Percentiles rank a stretch among this genome's conserved stretches.
Conservation (phyloP, 768 basidiomycete species). For the Macrolepiota albuminosa region DNA sequence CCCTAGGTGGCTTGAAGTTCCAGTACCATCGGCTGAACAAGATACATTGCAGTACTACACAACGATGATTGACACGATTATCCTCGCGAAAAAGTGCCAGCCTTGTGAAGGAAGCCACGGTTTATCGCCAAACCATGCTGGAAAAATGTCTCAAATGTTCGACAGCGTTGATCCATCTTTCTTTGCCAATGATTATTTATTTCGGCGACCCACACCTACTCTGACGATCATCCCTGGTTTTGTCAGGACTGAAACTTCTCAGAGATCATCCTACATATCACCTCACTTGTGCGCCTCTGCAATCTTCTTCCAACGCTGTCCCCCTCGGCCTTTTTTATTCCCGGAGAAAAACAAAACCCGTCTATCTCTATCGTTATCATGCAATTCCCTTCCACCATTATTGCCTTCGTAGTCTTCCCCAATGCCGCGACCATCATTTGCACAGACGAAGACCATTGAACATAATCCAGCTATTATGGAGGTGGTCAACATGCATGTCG, state of each 20-base stretch:
- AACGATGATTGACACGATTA: background rate
- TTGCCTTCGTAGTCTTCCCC: conserved; percentile 17
- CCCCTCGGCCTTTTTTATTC: conserved; percentile 15
- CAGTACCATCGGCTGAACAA: background rate
- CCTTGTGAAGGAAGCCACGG: background rate
- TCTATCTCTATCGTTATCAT: conserved; percentile 15
- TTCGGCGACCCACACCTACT: background rate
- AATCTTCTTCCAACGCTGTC: background rate
- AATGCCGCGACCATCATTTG: conserved; percentile 25
- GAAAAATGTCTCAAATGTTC: background rate
- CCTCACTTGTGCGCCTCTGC: conserved; percentile 22
- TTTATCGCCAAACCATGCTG: background rate
- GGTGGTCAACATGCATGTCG: conserved; percentile 2
- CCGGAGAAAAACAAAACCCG: conserved; percentile 18
- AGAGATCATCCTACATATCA: conserved; percentile 22
- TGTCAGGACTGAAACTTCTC: background rate
- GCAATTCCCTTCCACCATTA: conserved; percentile 21
- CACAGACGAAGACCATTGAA: conserved; percentile 16
- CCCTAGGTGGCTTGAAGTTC: background rate
- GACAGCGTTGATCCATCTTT: no score
- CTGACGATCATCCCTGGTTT: conserved; percentile 8
- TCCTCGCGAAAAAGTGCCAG: background rate
- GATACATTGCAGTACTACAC: no score
- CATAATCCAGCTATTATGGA: conserved; percentile 20
- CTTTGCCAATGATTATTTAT: no score